Evolutionary conservation across 2,329 filamentous ascomycete species (phyloP).

Genomic region (Fusarium gaditjirri): DNA sequence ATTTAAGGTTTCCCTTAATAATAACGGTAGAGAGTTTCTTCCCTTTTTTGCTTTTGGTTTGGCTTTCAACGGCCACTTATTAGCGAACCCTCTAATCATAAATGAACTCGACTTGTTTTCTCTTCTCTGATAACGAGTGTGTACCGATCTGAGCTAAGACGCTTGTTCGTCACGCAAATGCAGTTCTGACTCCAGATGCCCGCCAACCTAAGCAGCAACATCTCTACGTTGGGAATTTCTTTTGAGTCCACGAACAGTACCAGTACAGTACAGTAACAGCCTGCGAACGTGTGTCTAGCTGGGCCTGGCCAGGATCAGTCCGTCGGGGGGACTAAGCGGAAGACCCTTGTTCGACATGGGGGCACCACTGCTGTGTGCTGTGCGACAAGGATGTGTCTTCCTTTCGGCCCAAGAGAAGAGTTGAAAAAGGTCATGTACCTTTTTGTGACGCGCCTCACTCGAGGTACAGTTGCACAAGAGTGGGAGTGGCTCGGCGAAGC

Average conservation of each 20-base stretch:
- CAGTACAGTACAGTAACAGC: not conserved
- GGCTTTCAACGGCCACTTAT: slow-evolving; percentile 13
- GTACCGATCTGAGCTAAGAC: not conserved
- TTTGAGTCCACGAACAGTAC: slow-evolving; percentile 23
- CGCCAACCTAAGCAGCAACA: slow-evolving; percentile 1
- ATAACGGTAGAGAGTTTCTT: slow-evolving; percentile 1
- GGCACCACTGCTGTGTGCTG: slow-evolving; percentile 16
- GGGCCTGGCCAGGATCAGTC: slow-evolving; percentile 25
- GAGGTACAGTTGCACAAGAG: slow-evolving; percentile 17
- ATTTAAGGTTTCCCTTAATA: slow-evolving; percentile 15
- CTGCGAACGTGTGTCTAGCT: slow-evolving; percentile 22
- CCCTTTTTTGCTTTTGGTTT: not conserved
- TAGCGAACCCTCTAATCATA: slow-evolving; percentile 2
- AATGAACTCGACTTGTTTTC: not conserved
- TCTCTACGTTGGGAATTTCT: not conserved
- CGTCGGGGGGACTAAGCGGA: slow-evolving; percentile 28
- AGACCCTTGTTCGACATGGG: slow-evolving; percentile 39
- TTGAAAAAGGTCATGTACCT: slow-evolving; percentile 15
- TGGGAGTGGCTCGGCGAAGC: slow-evolving; percentile 9
- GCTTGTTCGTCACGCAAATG: not conserved
- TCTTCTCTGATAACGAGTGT: not conserved
- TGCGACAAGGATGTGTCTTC: slow-evolving; percentile 8
- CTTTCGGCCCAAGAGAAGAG: not conserved
- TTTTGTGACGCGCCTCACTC: slow-evolving; percentile 27
- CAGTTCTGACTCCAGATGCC: not conserved